Evolutionary conservation across 306 rosid genomes (phyloP).

Genomic region (Echinosophora koreensis): DNA sequence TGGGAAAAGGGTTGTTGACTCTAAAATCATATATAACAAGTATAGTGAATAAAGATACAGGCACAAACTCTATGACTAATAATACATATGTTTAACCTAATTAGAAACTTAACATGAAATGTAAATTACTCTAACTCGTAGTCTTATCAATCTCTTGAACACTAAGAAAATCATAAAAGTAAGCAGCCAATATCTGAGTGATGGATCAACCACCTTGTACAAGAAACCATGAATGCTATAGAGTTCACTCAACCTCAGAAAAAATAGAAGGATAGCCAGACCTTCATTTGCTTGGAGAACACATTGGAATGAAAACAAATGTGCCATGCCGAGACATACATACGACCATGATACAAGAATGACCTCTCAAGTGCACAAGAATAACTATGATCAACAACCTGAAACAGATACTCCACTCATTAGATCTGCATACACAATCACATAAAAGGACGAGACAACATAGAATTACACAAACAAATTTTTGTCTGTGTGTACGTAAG

Average conservation of each 20-base stretch:
- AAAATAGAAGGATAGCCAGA: conserved; percentile 47
- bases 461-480: conserved; percentile 6
- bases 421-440: conserved; percentile 48
- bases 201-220: conserved; percentile 29
- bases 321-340: conserved; percentile 94
- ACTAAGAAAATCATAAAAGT: conserved; percentile 14
- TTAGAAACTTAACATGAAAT: conserved; percentile 19
- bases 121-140: conserved; percentile 4
- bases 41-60: conserved; percentile 24
- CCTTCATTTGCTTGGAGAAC: conserved; percentile 99
- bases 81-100: conserved; percentile 13
- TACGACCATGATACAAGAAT: conserved; percentile 97
- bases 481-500: background rate
- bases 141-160: conserved; percentile 9
- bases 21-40: background rate
- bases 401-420: conserved; percentile 53
- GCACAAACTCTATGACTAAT: conserved; percentile 13
- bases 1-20: background rate
- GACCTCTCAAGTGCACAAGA: conserved; percentile 99
- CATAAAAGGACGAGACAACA: conserved; percentile 28
- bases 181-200: conserved; percentile 16
- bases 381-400: conserved; percentile 93
- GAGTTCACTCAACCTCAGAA: conserved; percentile 31
- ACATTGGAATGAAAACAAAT: conserved; percentile 98
- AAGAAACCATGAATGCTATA: conserved; percentile 25